Percentiles rank a stretch among this genome's conserved stretches.
Conservation (phyloP, 1,284 basidiomycete genomes). For the Leccinum glutinopallens region DNA sequence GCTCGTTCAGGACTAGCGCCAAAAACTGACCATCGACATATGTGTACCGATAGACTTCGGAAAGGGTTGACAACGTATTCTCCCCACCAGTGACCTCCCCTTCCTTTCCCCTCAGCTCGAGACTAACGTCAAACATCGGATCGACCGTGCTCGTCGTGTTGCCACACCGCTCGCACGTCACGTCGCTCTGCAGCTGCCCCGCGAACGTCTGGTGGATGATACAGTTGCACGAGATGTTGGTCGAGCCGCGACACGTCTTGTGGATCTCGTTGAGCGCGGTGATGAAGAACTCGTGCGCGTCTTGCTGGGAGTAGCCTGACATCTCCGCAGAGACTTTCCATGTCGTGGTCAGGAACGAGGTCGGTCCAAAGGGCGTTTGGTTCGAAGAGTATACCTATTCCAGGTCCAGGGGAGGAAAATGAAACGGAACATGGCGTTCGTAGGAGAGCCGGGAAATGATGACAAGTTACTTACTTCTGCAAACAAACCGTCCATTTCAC, state of each 20-base stretch:
- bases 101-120: constrained; percentile 74
- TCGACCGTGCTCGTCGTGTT: constrained; percentile 82
- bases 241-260: constrained; percentile 69
- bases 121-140: constrained; percentile 89
- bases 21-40: too few relatives aligned
- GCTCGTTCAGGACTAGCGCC: too few relatives aligned
- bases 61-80: constrained; percentile 42
- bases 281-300: constrained; percentile 91
- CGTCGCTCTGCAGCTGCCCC: constrained; percentile 86
- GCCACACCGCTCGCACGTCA: constrained; percentile 81
- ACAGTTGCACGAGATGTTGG: constrained; percentile 82
- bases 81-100: constrained; percentile 45
- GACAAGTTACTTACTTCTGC: constrained; percentile 58
- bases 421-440: background rate
- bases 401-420: background rate
- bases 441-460: too few relatives aligned
- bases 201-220: constrained; percentile 92
- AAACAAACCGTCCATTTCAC: constrained; percentile 94
- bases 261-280: constrained; percentile 85
- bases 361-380: constrained; percentile 77
- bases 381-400: constrained; percentile 72
- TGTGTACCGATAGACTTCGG: too few relatives aligned
- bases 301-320: constrained; percentile 92
- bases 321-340: constrained; percentile 87
- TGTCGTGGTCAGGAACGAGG: constrained; percentile 81